Conservation (phyloP, 495 filamentous ascomycete species). For the Neurospora hispaniola region DNA sequence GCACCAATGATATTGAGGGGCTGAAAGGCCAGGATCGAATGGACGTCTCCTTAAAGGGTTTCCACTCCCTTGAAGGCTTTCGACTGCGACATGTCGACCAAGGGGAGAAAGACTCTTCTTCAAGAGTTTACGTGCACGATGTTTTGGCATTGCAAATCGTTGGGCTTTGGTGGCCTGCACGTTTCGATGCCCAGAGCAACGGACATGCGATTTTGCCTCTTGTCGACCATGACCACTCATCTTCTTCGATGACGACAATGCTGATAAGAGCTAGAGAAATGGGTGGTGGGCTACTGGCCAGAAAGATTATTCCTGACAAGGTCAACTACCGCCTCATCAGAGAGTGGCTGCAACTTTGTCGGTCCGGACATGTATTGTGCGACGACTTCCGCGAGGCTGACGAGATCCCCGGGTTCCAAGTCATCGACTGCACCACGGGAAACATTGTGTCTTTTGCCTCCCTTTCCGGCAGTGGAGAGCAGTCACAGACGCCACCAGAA, state of each 20-base stretch:
- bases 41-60: neutral
- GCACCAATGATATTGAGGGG: neutral
- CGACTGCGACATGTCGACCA: neutral
- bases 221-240: neutral
- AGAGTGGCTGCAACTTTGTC: neutral
- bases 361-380: neutral
- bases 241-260: neutral
- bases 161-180: neutral
- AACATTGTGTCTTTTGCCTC: neutral
- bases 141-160: neutral
- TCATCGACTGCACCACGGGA: constrained; percentile 1
- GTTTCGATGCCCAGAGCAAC: neutral
- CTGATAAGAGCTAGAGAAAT: neutral
- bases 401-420: neutral
- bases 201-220: neutral
- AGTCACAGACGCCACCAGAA: neutral
- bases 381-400: too few species aligned
- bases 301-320: neutral
- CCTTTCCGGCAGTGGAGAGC: neutral
- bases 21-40: neutral
- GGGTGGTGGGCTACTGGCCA: neutral
- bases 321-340: neutral
- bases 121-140: neutral
- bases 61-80: neutral
- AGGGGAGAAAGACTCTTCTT: neutral